A percentile compares a stretch with the other conserved stretches of the same genome.
phyloP scores from a whole-genome alignment of 306 rosid genomes.

The Medicago ruthenica region DNA sequence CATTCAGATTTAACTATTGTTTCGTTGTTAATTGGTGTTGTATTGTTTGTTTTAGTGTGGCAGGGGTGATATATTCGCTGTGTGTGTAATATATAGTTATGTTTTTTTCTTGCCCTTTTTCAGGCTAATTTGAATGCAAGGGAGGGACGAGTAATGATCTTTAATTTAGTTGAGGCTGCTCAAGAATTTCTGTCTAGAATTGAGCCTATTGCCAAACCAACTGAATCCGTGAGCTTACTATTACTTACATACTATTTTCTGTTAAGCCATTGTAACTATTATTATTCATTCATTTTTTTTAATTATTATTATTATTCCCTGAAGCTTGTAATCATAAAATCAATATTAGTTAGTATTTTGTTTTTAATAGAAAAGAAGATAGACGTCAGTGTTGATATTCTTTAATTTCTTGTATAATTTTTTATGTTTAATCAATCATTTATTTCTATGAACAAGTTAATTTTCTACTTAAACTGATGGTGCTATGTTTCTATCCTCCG shows the following conservation, averaged over 20 bases:
- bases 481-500: constrained; percentile 41
- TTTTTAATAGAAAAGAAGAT: constrained; percentile 34
- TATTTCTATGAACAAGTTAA: constrained; percentile 26
- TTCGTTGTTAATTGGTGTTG: constrained; percentile 22
- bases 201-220: constrained; percentile 66
- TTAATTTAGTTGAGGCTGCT: constrained; percentile 96
- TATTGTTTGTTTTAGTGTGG: constrained; percentile 16
- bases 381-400: constrained; percentile 26
- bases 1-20: constrained; percentile 34
- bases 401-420: constrained; percentile 33
- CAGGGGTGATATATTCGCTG: neutral
- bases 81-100: constrained; percentile 21
- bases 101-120: constrained; percentile 39
- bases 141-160: constrained; percentile 94
- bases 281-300: constrained; percentile 36
- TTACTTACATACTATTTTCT: constrained; percentile 23
- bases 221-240: constrained; percentile 59
- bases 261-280: constrained; percentile 11
- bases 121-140: constrained; percentile 90
- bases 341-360: constrained; percentile 12
- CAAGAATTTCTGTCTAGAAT: constrained; percentile 92
- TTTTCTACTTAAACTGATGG: constrained; percentile 34
- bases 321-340: constrained; percentile 11
- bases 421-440: constrained; percentile 24
- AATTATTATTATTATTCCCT: constrained; percentile 14